Evolutionary conservation across 2,329 filamentous ascomycete species (phyloP), one percentile per base, ranked within the genome.

Genomic region (Trichoderma sp.): DNA sequence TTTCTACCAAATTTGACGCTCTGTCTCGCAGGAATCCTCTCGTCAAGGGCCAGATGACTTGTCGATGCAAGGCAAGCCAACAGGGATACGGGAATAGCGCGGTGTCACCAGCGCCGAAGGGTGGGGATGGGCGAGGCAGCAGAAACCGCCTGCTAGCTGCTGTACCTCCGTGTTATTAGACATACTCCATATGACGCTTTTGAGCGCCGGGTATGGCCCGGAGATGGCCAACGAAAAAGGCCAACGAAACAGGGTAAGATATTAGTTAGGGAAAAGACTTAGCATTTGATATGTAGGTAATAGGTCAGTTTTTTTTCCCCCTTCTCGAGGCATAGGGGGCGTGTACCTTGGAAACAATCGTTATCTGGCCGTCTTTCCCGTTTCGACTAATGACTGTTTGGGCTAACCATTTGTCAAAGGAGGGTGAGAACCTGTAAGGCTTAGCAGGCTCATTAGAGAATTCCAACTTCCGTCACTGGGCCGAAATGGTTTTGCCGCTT

Each of bases 71-170:
- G 63, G 7, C 28, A 36, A 55, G 39, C 12, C 28, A 53, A 11
- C 62, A 65, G 17, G 62, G 39, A 23, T 32, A 23, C 55, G 55
- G 66, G 55, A 59, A 68, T 68, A 59, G 53, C 26, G 65, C 53
- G 53, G 65, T 30, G 26, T 58, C 55, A 32, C 53, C 65, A 32
- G n/a, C 34, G 20, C 65, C n/a, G 23, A 43, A 68, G 17, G 28
- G 53, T 68, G 53, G 53, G 39, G 65, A 58, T 23, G 65, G 15
- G 32, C 20, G 30, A 43, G 36, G 50, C 17, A 47, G n/a, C 32
- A 47, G 26, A 20, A 47, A 58, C 17, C 11, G 30, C 26, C 55
- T 58, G 23, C 26, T 59, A n/a, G 55, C 34, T 13, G 39, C 62
- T 36, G 34, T 36, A 36, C 34, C 34, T 53, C 62, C 62, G 13